phyloP scores from a whole-genome alignment of 2,329 filamentous ascomycete species.

The Venturia aucupariae region DNA sequence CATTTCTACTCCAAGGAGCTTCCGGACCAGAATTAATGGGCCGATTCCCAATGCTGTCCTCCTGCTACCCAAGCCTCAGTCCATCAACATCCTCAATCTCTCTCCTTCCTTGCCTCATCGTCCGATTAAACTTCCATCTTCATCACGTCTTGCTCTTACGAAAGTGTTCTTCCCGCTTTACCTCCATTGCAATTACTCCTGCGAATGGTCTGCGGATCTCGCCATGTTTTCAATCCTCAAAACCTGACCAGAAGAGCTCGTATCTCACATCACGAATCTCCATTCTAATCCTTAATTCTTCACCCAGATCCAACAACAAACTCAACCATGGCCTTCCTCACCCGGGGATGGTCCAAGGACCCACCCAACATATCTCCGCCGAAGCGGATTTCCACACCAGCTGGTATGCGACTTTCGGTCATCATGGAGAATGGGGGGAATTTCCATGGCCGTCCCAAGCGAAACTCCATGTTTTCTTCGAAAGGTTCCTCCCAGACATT shows the following conservation, averaged over 20 bases:
- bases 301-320: background rate
- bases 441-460: constrained; percentile 16
- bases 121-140: background rate
- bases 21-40: too few relatives aligned
- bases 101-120: background rate
- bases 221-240: background rate
- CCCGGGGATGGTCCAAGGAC: background rate
- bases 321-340: background rate
- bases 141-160: background rate
- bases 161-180: background rate
- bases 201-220: background rate
- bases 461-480: constrained; percentile 2
- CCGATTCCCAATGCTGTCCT: too few relatives aligned
- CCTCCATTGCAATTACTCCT: background rate
- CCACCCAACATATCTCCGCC: constrained; percentile 18
- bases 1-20: background rate
- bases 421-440: constrained; percentile 27
- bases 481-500: constrained; percentile 2
- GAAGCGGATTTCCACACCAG: constrained; percentile 34
- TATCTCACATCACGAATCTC: background rate
- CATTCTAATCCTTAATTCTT: background rate
- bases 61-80: background rate
- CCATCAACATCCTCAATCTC: background rate
- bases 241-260: background rate
- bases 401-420: constrained; percentile 32